These are phyloP conservation scores for Periconia sp. DNA, from an alignment of 2,329 filamentous ascomycete species.

Conservation along the genomic window DNA sequence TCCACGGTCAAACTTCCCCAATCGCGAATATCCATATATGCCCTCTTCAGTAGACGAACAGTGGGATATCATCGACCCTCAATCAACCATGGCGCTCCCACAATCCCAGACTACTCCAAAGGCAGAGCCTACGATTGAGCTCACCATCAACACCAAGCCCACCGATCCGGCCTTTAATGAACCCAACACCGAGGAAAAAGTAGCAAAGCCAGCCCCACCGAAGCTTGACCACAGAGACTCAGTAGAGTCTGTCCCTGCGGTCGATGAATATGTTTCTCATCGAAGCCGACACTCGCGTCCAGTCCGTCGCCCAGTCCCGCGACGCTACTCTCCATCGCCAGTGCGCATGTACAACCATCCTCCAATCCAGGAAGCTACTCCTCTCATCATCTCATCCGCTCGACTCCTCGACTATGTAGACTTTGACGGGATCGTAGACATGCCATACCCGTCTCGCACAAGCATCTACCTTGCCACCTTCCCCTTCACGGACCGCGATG, in stretches of 20 bases:
- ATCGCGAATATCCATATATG: conserved; percentile 16
- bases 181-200: no score
- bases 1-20: background rate
- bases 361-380: conserved; percentile 6
- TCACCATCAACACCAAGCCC: conserved; percentile 17
- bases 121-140: conserved; percentile 11
- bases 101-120: conserved; percentile 1
- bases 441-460: conserved; percentile 21
- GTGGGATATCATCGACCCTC: conserved; percentile 24
- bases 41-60: conserved; percentile 22
- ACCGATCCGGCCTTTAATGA: conserved; percentile 8
- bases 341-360: conserved; percentile 12
- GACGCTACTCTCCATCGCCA: conserved; percentile 11
- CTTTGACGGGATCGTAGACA: conserved; percentile 25
- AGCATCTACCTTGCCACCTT: conserved; percentile 29
- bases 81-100: conserved; percentile 7
- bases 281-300: no score
- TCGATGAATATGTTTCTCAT: no score
- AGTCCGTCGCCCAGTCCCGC: conserved; percentile 9
- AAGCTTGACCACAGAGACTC: conserved; percentile 17
- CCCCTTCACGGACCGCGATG: conserved; percentile 30
- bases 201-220: conserved; percentile 12
- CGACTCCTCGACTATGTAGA: conserved; percentile 21
- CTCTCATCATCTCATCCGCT: conserved; percentile 17
- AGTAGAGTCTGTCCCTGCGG: conserved; percentile 7